Evolutionary conservation across 2,329 filamentous ascomycete species (phyloP).

Genomic region (Coniochaeta hoffmannii): DNA sequence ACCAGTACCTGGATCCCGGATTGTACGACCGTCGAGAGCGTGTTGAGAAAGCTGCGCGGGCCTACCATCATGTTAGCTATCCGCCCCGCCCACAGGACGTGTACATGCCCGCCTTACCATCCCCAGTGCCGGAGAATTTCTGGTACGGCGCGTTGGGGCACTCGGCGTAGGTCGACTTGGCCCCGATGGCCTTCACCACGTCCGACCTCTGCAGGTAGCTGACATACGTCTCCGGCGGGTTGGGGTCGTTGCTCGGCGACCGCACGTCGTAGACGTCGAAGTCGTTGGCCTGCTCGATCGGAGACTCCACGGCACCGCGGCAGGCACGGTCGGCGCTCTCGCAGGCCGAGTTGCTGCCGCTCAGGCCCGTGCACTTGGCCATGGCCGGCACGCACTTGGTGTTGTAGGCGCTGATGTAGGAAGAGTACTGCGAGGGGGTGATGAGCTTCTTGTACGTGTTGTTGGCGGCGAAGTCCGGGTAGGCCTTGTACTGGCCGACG

Average conservation of each 20-base stretch:
- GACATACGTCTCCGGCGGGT: slow-evolving; percentile 31
- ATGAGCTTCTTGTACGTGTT: slow-evolving; percentile 27
- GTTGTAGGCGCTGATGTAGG: slow-evolving; percentile 10
- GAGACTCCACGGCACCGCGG: slow-evolving; percentile 16
- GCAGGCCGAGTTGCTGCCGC: slow-evolving; percentile 23
- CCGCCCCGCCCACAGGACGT: too few relatives aligned
- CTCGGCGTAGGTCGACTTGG: slow-evolving; percentile 30
- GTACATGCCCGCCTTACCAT: slow-evolving; percentile 16
- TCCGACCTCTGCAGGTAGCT: slow-evolving; percentile 28
- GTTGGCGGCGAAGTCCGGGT: slow-evolving; percentile 35
- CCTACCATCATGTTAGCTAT: slow-evolving; percentile 17
- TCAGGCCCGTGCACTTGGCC: slow-evolving; percentile 10
- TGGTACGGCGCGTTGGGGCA: slow-evolving; percentile 28
- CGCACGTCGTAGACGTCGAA: slow-evolving; percentile 42
- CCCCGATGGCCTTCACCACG: slow-evolving; percentile 36
- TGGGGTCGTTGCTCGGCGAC: slow-evolving; percentile 23
- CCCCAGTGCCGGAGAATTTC: slow-evolving; percentile 32
- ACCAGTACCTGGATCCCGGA: slow-evolving; percentile 40
- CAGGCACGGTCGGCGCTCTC: slow-evolving; percentile 17
- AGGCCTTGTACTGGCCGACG: slow-evolving; percentile 31
- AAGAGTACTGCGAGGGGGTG: slow-evolving; percentile 5
- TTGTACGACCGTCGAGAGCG: slow-evolving; percentile 35
- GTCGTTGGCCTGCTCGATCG: slow-evolving; percentile 16
- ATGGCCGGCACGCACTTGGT: slow-evolving; percentile 15
- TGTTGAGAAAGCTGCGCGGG: slow-evolving; percentile 34